Percentiles rank a stretch among this genome's conserved stretches.
phyloP scores from a whole-genome alignment of 495 filamentous ascomycete species.

The Xylaria grammica region DNA sequence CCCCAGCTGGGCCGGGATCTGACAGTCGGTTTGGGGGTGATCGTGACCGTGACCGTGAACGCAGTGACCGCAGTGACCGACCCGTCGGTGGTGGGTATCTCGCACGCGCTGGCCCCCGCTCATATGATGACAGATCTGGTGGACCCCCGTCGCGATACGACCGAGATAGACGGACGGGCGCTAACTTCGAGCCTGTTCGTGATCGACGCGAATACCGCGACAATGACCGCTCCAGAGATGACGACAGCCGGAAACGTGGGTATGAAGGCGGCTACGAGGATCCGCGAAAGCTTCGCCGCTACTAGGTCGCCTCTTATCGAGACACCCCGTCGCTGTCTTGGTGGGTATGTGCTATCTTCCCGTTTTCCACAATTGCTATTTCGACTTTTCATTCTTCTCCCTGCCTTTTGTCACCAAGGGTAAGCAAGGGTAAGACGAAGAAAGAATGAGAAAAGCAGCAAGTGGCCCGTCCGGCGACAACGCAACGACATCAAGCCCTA shows the following conservation, averaged over 20 bases:
- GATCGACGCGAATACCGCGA: constrained; percentile 54
- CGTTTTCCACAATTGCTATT: constrained; percentile 35
- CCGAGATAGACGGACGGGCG: constrained; percentile 64
- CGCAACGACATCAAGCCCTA: constrained; percentile 1
- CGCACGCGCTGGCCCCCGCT: constrained; percentile 61
- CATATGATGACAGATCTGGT: constrained; percentile 65
- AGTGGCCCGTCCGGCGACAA: constrained; percentile 9
- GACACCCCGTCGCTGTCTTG: constrained; percentile 45
- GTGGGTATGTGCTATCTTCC: constrained; percentile 52
- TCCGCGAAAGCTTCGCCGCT: constrained; percentile 77
- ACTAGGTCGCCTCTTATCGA: constrained; percentile 54
- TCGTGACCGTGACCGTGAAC: constrained; percentile 60
- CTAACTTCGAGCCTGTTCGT: constrained; percentile 72
- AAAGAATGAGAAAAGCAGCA: constrained; percentile 8
- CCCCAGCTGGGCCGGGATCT: constrained; percentile 79
- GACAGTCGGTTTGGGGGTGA: constrained; percentile 57
- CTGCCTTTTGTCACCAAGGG: constrained; percentile 64
- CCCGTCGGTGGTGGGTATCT: constrained; percentile 61
- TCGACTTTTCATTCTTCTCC: constrained; percentile 50
- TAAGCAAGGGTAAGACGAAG: constrained; percentile 60
- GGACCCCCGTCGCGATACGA: constrained; percentile 65
- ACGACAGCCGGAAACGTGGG: constrained; percentile 66
- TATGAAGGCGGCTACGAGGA: constrained; percentile 78
- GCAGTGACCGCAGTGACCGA: constrained; percentile 55
- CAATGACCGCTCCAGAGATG: constrained; percentile 50